Base-by-base conservation (phyloP, 805 yeast species). In the Metschnikowia reukaufii region DNA sequence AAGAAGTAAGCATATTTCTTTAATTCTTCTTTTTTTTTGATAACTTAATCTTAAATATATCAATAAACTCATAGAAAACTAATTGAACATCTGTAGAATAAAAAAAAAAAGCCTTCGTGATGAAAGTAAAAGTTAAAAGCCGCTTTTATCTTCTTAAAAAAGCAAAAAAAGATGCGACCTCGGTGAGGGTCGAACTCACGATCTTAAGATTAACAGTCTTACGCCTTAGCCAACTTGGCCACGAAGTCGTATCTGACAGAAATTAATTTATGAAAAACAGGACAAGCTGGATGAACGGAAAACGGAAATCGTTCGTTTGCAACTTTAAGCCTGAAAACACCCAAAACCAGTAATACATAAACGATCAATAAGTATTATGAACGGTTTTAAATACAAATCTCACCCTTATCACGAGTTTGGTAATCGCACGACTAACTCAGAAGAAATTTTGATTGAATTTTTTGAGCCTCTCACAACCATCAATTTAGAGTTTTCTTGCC, bases 221-320 rank as follows among this genome's bases (percentile, higher is more conserved):
- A 54, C 57, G 57, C 57, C 57, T 54, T 54, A 54, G 44, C 57
- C 57, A 54, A 46, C 57, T 54, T 54, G 57, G 57, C 57, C 57
- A 54, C 57, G 57, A 47, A 54, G 57, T 51, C 57, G 15, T 29
- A 32, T 36, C 40, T 42, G 41, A 13, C 17, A 19, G 20, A 19
- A 31, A 39, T 2, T 6, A 18, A 2, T 20, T n/a, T 3, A 8
- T 4, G n/a, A 31, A 31, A n/a, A n/a, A n/a, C n/a, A n/a, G n/a
- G n/a, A n/a, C n/a, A n/a, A n/a, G n/a, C n/a, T n/a, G n/a, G n/a
- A n/a, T n/a, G n/a, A n/a, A n/a, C n/a, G n/a, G n/a, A n/a, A n/a
- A n/a, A n/a, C n/a, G n/a, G n/a, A n/a, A n/a, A n/a, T n/a, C n/a
- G n/a, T n/a, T n/a, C n/a, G n/a, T n/a, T n/a, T n/a, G n/a, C n/a